phyloP scores from a whole-genome alignment of 2,329 filamentous ascomycete genomes.

The Bimuria novae-zelandiae region DNA sequence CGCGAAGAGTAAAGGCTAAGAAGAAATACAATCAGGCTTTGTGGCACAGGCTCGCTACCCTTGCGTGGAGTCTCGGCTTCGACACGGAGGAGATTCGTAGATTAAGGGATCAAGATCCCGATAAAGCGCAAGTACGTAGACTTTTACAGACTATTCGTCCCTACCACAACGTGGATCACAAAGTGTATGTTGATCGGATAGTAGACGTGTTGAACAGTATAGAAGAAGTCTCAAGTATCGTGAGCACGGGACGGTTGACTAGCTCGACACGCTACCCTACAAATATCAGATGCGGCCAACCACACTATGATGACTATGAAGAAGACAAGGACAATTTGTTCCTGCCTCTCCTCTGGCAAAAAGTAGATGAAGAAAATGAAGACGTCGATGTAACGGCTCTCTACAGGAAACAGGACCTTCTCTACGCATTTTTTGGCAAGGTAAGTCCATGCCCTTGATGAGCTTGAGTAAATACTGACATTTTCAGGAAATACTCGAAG shows the following conservation, averaged over 20 bases:
- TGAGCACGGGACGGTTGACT: neutral
- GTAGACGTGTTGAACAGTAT: neutral
- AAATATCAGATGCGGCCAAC: constrained; percentile 1
- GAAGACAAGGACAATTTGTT: constrained; percentile 1
- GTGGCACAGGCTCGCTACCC: constrained; percentile 8
- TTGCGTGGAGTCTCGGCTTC: constrained; percentile 16
- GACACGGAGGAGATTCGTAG: constrained; percentile 4
- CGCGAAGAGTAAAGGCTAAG: neutral
- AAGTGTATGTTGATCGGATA: neutral
- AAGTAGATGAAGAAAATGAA: neutral
- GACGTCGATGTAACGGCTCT: constrained; percentile 1
- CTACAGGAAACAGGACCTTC: neutral
- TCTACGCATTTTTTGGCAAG: constrained; percentile 2
- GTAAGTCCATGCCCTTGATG: neutral
- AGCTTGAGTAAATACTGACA: neutral
- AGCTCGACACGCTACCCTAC: neutral
- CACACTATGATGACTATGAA: constrained; percentile 5
- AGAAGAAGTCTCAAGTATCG: neutral
- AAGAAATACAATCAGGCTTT: constrained; percentile 10
- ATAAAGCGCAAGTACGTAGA: constrained; percentile 6
- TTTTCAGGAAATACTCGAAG: neutral
- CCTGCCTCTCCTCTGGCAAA: neutral
- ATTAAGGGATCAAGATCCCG: constrained; percentile 3
- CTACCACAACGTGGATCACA: neutral
- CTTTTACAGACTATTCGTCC: constrained; percentile 8